These are phyloP conservation scores for Chrysoporthe deuterocubensis DNA, from an alignment of 2,329 filamentous ascomycete species.

Conservation along the genomic window DNA sequence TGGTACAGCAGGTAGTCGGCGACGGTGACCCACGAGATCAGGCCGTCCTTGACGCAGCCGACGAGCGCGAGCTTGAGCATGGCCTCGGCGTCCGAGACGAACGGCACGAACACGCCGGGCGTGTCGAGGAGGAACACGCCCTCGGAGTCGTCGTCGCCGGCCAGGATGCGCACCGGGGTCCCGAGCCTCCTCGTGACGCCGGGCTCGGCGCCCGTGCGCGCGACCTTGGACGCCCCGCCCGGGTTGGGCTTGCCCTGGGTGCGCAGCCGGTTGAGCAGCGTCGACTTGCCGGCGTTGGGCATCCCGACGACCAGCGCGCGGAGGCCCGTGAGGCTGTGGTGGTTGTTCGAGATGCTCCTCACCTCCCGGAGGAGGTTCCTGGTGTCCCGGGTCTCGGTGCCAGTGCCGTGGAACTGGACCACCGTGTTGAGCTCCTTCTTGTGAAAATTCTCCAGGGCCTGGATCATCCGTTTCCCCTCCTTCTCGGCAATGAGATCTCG, in stretches of 20 bases:
- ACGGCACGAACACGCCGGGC: constrained; percentile 93
- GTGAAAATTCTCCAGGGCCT: constrained; percentile 45
- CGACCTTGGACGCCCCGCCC: constrained; percentile 64
- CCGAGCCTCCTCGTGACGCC: constrained; percentile 87
- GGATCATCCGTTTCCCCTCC: constrained; percentile 35
- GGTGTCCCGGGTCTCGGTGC: constrained; percentile 37
- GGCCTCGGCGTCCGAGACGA: constrained; percentile 78
- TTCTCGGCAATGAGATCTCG: constrained; percentile 65
- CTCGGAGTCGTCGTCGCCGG: constrained; percentile 48
- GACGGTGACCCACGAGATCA: constrained; percentile 76
- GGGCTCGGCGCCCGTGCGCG: constrained; percentile 82
- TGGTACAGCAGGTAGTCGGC: constrained; percentile 90
- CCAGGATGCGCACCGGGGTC: constrained; percentile 77
- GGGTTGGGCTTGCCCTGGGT: constrained; percentile 60
- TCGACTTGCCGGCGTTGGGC: constrained; percentile 97
- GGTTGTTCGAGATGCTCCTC: constrained; percentile 51
- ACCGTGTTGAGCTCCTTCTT: constrained; percentile 39
- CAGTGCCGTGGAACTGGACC: constrained; percentile 38
- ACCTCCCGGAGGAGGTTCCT: constrained; percentile 51
- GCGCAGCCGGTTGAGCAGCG: constrained; percentile 86
- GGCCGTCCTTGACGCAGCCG: constrained; percentile 86
- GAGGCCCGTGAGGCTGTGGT: constrained; percentile 74
- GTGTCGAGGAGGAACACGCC: constrained; percentile 89
- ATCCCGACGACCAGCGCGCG: constrained; percentile 90
- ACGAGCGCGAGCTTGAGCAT: constrained; percentile 97